Percentiles rank a stretch among this genome's conserved stretches.
phyloP scores from a whole-genome alignment of 75 land plant genomes.

The Cryptomeria japonica region DNA sequence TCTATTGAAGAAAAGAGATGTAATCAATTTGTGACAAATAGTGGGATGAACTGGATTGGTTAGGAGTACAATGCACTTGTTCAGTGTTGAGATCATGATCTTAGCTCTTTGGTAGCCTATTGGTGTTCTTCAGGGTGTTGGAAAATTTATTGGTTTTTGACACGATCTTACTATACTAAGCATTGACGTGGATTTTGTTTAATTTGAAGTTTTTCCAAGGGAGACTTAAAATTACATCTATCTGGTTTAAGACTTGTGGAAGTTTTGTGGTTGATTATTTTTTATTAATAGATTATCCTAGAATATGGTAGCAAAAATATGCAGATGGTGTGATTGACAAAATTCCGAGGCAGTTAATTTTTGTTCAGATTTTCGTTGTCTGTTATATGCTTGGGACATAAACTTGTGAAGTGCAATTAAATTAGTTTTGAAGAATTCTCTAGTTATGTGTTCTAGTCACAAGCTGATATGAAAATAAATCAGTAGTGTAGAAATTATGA shows the following conservation, averaged over 20 bases:
- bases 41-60: no score
- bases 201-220: background rate
- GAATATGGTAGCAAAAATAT: background rate
- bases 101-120: conserved; percentile 98
- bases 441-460: background rate
- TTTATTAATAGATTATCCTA: background rate
- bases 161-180: background rate
- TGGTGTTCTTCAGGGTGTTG: conserved; percentile 89
- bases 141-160: conserved; percentile 59
- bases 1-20: no score
- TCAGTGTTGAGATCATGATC: conserved; percentile 95
- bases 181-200: background rate
- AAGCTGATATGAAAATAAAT: background rate
- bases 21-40: no score
- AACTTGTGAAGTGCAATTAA: background rate
- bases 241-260: background rate
- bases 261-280: conserved; percentile 2
- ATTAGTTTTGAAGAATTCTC: background rate
- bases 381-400: background rate
- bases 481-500: background rate
- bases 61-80: conserved; percentile 92
- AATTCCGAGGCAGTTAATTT: background rate
- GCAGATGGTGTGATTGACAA: background rate
- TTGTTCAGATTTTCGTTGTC: background rate
- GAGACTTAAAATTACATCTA: background rate